Conservation (phyloP, 192 early-diverging fungal species). For the Podila horticola region DNA sequence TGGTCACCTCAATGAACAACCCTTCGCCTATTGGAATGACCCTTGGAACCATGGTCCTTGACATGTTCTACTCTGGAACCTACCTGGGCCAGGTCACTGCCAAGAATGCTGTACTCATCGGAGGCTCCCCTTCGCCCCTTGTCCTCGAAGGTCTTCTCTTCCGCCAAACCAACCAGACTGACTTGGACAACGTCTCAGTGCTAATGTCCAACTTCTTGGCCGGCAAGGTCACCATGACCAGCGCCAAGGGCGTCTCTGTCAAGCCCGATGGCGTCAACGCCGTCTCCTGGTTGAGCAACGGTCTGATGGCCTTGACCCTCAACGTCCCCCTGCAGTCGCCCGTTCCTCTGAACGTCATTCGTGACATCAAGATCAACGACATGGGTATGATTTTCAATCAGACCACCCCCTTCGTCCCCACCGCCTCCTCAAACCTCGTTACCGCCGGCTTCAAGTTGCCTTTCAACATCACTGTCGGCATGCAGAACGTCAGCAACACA, state of each 20-base stretch:
- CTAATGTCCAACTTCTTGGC: conserved; percentile 64
- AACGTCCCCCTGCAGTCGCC: conserved; percentile 57
- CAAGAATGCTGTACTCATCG: conserved; percentile 52
- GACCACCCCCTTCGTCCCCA: conserved; percentile 56
- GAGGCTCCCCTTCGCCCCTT: conserved; percentile 56
- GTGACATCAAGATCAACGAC: conserved; percentile 59
- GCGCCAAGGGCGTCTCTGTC: conserved; percentile 60
- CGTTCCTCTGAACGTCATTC: conserved; percentile 57
- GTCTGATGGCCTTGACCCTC: conserved; percentile 58
- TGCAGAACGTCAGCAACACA: conserved; percentile 60
- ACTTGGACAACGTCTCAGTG: conserved; percentile 55
- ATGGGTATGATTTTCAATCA: conserved; percentile 62
- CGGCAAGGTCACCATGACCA: conserved; percentile 56
- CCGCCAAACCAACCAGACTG: conserved; percentile 56
- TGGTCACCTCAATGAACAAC: conserved; percentile 61
- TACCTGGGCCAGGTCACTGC: conserved; percentile 61
- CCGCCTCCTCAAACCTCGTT: conserved; percentile 52
- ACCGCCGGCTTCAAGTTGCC: conserved; percentile 63
- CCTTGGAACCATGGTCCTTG: conserved; percentile 64
- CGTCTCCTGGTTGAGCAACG: conserved; percentile 60
- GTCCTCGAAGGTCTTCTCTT: conserved; percentile 59
- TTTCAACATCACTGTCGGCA: conserved; percentile 67
- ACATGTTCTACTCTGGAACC: conserved; percentile 56
- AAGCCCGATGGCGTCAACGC: conserved; percentile 53
- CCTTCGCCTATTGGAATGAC: conserved; percentile 64